Percentiles rank a stretch among this genome's conserved stretches.
These are phyloP conservation scores for Lodderomyces margitis DNA, from an alignment of 1,139 yeast genomes.

Conservation along the genomic window DNA sequence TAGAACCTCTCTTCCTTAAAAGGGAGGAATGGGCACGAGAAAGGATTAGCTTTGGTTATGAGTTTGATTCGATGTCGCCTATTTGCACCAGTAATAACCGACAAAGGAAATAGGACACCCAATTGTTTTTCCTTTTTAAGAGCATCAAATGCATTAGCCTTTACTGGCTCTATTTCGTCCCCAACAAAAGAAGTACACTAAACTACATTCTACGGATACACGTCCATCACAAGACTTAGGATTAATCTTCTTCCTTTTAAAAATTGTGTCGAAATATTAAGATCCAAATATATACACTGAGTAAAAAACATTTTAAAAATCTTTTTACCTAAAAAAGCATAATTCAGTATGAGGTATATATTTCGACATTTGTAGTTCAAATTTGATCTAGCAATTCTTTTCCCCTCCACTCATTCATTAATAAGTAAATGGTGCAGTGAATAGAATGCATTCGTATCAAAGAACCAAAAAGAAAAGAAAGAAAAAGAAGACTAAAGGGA, in stretches of 20 bases:
- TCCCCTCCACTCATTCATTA: conserved; percentile 52
- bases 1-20: too few species aligned
- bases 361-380: conserved; percentile 26
- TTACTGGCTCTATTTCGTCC: too few species aligned
- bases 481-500: not conserved
- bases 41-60: too few species aligned
- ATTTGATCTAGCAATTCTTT: conserved; percentile 35
- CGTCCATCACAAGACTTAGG: too few species aligned
- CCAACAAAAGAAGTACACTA: not conserved
- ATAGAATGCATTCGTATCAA: conserved; percentile 59
- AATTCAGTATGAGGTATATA: conserved; percentile 40
- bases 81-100: too few species aligned
- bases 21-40: too few species aligned
- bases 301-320: not conserved
- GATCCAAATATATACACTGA: conserved; percentile 26
- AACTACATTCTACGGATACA: not conserved
- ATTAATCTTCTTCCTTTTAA: too few species aligned
- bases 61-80: too few species aligned
- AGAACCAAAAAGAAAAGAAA: conserved; percentile 17
- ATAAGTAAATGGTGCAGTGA: conserved; percentile 53
- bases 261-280: conserved; percentile 36
- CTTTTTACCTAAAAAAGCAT: too few species aligned
- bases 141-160: too few species aligned
- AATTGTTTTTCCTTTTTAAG: too few species aligned
- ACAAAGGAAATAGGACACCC: too few species aligned